Evolutionary conservation across 805 yeast genomes (phyloP), one percentile per base, ranked within the genome.

Genomic region (Metschnikowia sp.): DNA sequence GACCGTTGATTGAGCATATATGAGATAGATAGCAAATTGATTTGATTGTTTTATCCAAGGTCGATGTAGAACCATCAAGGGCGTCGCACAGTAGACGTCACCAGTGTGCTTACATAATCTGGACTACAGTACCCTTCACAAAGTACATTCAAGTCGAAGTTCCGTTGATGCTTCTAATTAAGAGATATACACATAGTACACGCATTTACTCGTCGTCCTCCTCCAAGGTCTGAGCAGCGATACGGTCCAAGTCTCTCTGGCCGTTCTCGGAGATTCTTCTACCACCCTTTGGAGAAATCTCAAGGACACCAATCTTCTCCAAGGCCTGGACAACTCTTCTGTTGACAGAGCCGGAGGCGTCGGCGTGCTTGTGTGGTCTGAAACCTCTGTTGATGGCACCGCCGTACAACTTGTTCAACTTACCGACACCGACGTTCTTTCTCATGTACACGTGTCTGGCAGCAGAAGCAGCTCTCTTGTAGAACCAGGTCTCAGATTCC

Each of bases 211-310:
- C 70, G 57, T 87, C 95, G 70, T 87, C 94, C 72, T 83, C 84
- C 81, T 90, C 96, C 76, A 88, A 83, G 75, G 96, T 89, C 82
- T 90, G 96, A 76, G 96, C 96, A 73, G 98, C 98, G 77, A 92
- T 92, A 86, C 99, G 97, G 83, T 94, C 99, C 82, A 94, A 87
- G 82, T 94, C 99, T 88, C 99, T 91, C 83, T 92, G 98, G 76
- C 99, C 99, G 80, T 90, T 88, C 75, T 89, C 97, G 59, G 97
- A 86, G 84, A 94, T 89, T 79, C 91, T 89, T 86, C 99, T 94
- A 78, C 99, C 99, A 76, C 97, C 97, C 80, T 88, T 89, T 78
- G 90, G 88, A 73, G 96, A 84, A 75, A 86, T 81, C 82, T 92
- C 99, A 66, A 94, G 81, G 65, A 94, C 89, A 76, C 98, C 98